These are phyloP conservation scores for Crithidia fasciculata DNA, from an alignment of 208 protist species.

Conservation along the genomic window DNA sequence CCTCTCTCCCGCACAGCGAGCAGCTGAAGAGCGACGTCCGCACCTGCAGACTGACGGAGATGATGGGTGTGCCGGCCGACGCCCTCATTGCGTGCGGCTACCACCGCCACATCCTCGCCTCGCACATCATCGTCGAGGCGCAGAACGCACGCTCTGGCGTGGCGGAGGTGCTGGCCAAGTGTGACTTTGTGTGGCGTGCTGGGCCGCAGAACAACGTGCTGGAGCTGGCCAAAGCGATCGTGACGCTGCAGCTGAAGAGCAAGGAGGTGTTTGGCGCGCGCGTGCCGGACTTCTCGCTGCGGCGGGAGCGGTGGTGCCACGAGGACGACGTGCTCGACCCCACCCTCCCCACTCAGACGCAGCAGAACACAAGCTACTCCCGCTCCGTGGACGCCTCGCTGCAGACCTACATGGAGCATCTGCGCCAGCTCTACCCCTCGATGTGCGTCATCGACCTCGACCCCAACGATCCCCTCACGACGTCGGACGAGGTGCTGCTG, in stretches of 20 bases:
- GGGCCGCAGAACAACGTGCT: conserved; percentile 45
- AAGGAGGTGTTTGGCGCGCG: conserved; percentile 83
- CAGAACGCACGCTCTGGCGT: conserved; percentile 76
- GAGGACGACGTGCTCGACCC: conserved; percentile 81
- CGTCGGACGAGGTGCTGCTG: conserved; percentile 69
- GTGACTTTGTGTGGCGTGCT: conserved; percentile 58
- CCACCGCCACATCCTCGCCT: conserved; percentile 68
- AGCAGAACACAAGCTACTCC: conserved; percentile 37
- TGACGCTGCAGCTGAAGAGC: conserved; percentile 78
- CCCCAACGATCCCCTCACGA: conserved; percentile 53
- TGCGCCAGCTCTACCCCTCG: conserved; percentile 63
- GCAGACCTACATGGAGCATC: conserved; percentile 67
- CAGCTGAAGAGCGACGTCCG: conserved; percentile 24
- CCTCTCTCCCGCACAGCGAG: conserved; percentile 24
- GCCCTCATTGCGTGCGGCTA: conserved; percentile 82
- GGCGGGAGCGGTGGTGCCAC: conserved; percentile 55
- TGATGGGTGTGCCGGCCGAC: conserved; percentile 60
- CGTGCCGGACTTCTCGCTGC: conserved; percentile 82
- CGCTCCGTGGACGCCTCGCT: conserved; percentile 58
- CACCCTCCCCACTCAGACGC: conserved; percentile 44
- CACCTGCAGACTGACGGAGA: conserved; percentile 52
- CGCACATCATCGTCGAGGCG: conserved; percentile 83
- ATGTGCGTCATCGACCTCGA: conserved; percentile 80
- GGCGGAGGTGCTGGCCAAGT: conserved; percentile 60
- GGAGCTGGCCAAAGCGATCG: conserved; percentile 66